Base-by-base conservation (phyloP, 345 rosid species). In the Melaleuca quinquenervia region DNA sequence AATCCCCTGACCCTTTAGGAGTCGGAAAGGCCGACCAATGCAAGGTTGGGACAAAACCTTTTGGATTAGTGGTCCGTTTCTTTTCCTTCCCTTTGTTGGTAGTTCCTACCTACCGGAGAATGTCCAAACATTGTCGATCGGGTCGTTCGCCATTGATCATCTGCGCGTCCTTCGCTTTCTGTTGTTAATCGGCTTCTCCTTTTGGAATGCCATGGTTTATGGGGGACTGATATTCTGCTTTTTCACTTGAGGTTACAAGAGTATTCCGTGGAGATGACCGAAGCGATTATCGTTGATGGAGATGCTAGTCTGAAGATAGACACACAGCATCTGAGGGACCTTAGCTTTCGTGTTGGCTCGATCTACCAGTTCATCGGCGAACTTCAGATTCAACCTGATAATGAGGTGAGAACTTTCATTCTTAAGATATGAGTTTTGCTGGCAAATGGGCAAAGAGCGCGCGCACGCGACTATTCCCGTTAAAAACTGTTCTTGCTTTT, bases 341-440 rank as follows among this genome's bases (percentile, higher is more conserved):
- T 96, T 88, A 88, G 91, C 87, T 94, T 97, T 22, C 93, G 90
- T 45, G 88, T 90, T 54, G 95, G 95, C 75, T 97, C 98, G 14
- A 82, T 88, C 83, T 95, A 93, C 88, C 98, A 94, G 85, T 92
- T 90, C 88, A 96, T 96, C 21, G 98, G 99, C 9, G 99, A 97
- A 93, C 96, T 95, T 86, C 90, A 82, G 84, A 88, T 95, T 87
- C 90, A 90, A 80, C 91, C 91, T 10, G 88, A 89, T 48, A 87
- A 92, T 56, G 93, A 93, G 94, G 98, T 96, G 85, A 82, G 26
- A 82, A 50, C 58, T 82, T 9, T 48, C 52, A 51, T 50, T 8
- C 13, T 16, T 13, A 5, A 50, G 84, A 26, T 82, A 50, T 53
- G 52, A 58, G 8, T 58, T 82, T 52, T 48, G 13, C 3, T 36